phyloP scores from a whole-genome alignment of 2,329 filamentous ascomycete genomes.

The Pseudodiploospora longispora region DNA sequence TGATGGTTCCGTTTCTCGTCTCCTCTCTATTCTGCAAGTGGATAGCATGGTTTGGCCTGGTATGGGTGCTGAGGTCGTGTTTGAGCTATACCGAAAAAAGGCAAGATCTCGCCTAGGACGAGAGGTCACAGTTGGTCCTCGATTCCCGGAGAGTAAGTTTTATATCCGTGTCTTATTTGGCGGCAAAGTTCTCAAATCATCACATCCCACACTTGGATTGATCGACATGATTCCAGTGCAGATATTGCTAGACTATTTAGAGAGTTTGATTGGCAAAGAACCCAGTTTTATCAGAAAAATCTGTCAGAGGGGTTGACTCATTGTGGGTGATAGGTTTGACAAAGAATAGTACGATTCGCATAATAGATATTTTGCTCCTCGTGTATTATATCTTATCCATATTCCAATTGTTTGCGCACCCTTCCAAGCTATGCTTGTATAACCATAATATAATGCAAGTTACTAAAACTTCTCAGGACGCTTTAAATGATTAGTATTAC shows the following conservation, averaged over 20 bases:
- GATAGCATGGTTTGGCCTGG: constrained; percentile 78
- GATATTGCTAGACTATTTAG: constrained; percentile 60
- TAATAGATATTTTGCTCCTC: too few species aligned
- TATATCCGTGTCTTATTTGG: constrained; percentile 65
- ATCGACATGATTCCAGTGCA: constrained; percentile 65
- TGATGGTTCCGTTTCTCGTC: constrained; percentile 61
- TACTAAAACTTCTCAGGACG: neutral
- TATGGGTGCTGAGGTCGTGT: constrained; percentile 72
- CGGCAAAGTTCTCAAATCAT: constrained; percentile 58
- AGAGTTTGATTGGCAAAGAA: constrained; percentile 55
- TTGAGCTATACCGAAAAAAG: constrained; percentile 56
- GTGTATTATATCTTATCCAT: too few species aligned
- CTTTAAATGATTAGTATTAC: neutral
- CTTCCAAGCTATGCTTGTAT: neutral
- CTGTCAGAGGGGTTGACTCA: neutral
- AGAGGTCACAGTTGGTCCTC: constrained; percentile 19
- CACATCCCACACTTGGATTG: constrained; percentile 56
- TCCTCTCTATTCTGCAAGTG: constrained; percentile 63
- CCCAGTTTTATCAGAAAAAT: constrained; percentile 13
- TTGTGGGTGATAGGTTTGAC: neutral
- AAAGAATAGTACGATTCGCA: neutral
- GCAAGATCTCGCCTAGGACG: neutral
- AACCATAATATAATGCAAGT: neutral
- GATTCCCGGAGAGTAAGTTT: neutral
- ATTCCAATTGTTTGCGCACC: too few species aligned